These are phyloP conservation scores for Thelephora terrestris DNA, from an alignment of 1,284 basidiomycete genomes.

Conservation along the genomic window DNA sequence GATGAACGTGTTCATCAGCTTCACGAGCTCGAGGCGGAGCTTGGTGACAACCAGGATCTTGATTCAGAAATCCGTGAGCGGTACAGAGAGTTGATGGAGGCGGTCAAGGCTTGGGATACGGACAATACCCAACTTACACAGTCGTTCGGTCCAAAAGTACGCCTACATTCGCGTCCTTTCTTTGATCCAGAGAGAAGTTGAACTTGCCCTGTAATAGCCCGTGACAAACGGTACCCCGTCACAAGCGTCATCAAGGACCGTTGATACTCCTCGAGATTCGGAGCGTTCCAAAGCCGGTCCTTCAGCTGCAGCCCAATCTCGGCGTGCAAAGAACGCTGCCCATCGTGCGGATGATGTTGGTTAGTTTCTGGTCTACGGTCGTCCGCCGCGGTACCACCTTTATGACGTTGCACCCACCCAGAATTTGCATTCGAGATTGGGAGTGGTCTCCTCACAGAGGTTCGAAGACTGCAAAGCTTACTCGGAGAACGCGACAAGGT, in stretches of 20 bases:
- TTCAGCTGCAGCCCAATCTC: constrained; percentile 58
- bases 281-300: constrained; percentile 33
- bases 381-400: neutral
- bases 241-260: constrained; percentile 23
- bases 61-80: constrained; percentile 59
- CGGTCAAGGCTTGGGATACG: constrained; percentile 69
- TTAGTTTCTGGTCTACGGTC: constrained; percentile 28
- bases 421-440: constrained; percentile 97
- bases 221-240: constrained; percentile 28
- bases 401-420: constrained; percentile 20
- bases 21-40: constrained; percentile 53
- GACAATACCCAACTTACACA: constrained; percentile 76
- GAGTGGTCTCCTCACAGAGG: constrained; percentile 81
- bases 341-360: constrained; percentile 78
- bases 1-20: constrained; percentile 78
- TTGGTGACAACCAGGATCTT: constrained; percentile 47
- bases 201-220: constrained; percentile 14
- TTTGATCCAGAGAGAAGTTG: neutral
- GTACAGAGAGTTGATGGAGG: constrained; percentile 71
- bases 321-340: constrained; percentile 77
- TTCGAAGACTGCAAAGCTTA: constrained; percentile 78
- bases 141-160: constrained; percentile 60
- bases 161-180: constrained; percentile 16
- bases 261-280: constrained; percentile 31
- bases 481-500: constrained; percentile 84